phyloP scores from a whole-genome alignment of 768 basidiomycete species.

The Mycena venus region DNA sequence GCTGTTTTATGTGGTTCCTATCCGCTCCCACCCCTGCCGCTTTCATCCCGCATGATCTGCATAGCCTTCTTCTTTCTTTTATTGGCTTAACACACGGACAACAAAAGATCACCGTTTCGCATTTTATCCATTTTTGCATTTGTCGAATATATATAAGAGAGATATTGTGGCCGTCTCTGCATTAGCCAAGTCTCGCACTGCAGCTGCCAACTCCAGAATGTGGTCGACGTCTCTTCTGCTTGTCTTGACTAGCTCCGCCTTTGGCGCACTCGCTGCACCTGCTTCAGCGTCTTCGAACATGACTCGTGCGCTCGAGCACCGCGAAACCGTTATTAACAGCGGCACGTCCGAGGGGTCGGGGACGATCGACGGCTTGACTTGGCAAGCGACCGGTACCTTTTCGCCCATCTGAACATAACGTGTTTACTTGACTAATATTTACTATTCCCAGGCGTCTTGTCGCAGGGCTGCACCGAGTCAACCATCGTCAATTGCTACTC shows the following conservation, averaged over 20 bases:
- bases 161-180: background rate
- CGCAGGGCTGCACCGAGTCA: background rate
- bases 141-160: background rate
- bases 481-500: background rate
- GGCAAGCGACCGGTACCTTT: background rate
- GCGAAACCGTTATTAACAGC: background rate
- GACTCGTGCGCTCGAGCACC: too few species aligned
- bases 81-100: too few species aligned
- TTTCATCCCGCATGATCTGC: too few species aligned
- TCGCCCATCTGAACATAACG: background rate
- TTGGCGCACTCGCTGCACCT: background rate
- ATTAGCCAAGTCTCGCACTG: background rate
- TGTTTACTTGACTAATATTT: background rate
- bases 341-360: background rate
- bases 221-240: background rate
- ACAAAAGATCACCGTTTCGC: too few species aligned
- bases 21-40: too few species aligned
- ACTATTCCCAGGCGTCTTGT: background rate
- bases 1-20: background rate
- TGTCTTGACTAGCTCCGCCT: background rate
- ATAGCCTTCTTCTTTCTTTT: too few species aligned
- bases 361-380: background rate
- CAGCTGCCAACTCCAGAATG: background rate
- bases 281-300: too few species aligned
- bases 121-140: background rate